A percentile compares a stretch with the other conserved stretches of the same genome.
phyloP scores from a whole-genome alignment of 805 yeast genomes.

The Vanderwaltozyma yarrowii region DNA sequence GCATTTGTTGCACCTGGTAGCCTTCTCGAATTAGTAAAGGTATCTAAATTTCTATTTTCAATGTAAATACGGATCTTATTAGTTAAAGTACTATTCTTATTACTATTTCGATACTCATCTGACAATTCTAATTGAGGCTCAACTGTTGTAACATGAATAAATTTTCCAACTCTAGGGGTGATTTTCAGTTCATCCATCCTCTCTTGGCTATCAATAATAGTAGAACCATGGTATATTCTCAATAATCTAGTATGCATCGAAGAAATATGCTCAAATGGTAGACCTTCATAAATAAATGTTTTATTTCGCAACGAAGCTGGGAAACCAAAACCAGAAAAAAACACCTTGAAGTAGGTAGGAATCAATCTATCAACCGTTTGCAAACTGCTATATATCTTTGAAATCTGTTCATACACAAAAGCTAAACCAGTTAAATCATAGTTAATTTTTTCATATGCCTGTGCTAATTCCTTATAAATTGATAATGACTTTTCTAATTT shows the following conservation, averaged over 20 bases:
- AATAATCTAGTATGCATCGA: slow-evolving; percentile 70
- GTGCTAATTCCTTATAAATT: slow-evolving; percentile 64
- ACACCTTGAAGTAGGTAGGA: slow-evolving; percentile 70
- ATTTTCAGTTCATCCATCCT: slow-evolving; percentile 43
- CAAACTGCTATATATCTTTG: slow-evolving; percentile 55
- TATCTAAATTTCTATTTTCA: slow-evolving; percentile 60
- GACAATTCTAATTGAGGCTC: slow-evolving; percentile 38
- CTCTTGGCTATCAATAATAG: slow-evolving; percentile 46
- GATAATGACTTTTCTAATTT: slow-evolving; percentile 74
- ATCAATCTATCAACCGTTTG: slow-evolving; percentile 62
- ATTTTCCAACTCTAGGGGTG: slow-evolving; percentile 58
- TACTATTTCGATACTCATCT: slow-evolving; percentile 37
- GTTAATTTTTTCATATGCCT: slow-evolving; percentile 60
- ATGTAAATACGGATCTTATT: slow-evolving; percentile 64
- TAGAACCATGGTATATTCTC: slow-evolving; percentile 72
- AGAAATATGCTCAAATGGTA: slow-evolving; percentile 78
- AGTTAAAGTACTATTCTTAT: slow-evolving; percentile 27
- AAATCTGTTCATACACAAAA: slow-evolving; percentile 55
- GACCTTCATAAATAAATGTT: slow-evolving; percentile 74
- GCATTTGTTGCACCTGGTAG: slow-evolving; percentile 65
- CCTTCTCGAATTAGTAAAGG: slow-evolving; percentile 59
- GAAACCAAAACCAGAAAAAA: slow-evolving; percentile 77
- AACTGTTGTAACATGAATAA: slow-evolving; percentile 59
- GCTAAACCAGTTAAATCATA: slow-evolving; percentile 71
- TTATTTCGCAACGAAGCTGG: slow-evolving; percentile 67